Evolutionary conservation across 352 stramenopile genomes (phyloP), one percentile per base, ranked within the genome.

Genomic region (Phytophthora sansomeana): DNA sequence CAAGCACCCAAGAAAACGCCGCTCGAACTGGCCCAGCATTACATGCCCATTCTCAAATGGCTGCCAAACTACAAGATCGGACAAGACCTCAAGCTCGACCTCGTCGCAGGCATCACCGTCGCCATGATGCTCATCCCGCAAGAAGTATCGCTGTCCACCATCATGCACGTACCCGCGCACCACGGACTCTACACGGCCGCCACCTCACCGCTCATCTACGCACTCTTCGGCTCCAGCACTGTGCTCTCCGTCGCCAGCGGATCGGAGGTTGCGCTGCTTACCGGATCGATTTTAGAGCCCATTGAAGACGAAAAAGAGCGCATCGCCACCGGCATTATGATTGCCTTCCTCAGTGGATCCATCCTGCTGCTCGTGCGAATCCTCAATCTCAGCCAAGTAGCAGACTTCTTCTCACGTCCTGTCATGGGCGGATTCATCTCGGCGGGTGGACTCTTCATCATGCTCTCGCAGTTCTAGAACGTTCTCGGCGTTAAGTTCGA

Each of bases 371-470:
- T 84, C 29, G 75, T 97, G 48, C 82, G 90, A 26, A 26, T 96
- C n/a, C 60, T 96, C 10, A 77, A 83, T n/a, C 77, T 96, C 43
- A 90, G 90, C 19, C 89, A 95, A 39, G 73, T 98, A 41, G 88
- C 88, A 17, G 88, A 91, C 46, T 96, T 98, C 70, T 85, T 97
- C 62, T 93, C 85, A 0, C 84, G 95, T 52, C 88, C 92, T 3
- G 90, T 98, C 49, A 85, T 97, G 65, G 91, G 83, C 4, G 91
- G 91, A 32, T 98, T 98, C 68, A 96, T 95, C 43, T 94, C 83
- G 11, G 91, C 77, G 33, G 89, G 87, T 5, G 87, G 89, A 19
- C 75, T 98, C 39, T 83, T 97, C 55, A 98, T 98, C 74, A 90
- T 83, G 26, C 80, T 93, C 29, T 95, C 85, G n/a, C 89, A 98